Conservation (phyloP, 2,329 filamentous ascomycete species). For the Monosporascus sp. region DNA sequence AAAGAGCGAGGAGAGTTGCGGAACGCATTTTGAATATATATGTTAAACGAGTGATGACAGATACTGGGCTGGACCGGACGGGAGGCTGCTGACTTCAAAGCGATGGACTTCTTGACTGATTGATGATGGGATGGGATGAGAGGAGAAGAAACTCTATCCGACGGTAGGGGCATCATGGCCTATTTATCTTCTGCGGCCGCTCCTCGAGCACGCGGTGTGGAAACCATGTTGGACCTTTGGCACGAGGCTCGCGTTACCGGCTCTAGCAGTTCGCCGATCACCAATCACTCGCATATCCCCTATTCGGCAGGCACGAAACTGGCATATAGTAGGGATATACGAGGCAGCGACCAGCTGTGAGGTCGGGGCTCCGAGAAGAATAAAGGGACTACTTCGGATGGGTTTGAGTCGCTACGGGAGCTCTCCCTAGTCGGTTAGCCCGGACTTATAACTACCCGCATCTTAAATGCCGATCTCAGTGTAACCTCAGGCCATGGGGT, state of each 20-base stretch:
- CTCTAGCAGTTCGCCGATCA: neutral
- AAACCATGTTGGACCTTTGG: constrained; percentile 3
- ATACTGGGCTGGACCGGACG: constrained; percentile 1
- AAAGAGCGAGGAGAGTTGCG: constrained; percentile 16
- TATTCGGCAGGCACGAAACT: neutral
- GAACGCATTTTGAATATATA: constrained; percentile 21
- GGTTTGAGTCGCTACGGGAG: neutral
- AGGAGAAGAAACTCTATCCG: constrained; percentile 1
- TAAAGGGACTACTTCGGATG: too few species aligned
- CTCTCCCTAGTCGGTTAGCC: constrained; percentile 9
- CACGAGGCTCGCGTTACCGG: constrained; percentile 2
- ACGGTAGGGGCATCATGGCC: neutral
- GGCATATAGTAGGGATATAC: neutral
- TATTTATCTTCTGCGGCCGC: constrained; percentile 5
- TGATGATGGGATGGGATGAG: neutral
- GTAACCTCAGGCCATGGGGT: constrained; percentile 14
- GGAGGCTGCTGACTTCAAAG: constrained; percentile 5
- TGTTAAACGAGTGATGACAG: neutral
- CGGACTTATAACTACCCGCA: constrained; percentile 3
- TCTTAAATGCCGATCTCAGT: constrained; percentile 14
- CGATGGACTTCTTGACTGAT: constrained; percentile 6
- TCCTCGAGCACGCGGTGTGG: neutral
- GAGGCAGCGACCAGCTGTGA: neutral
- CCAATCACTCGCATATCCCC: neutral
- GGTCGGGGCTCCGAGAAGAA: too few species aligned